Evolutionary conservation across 1,139 yeast species (phyloP).

Genomic region (Candida albicans): DNA sequence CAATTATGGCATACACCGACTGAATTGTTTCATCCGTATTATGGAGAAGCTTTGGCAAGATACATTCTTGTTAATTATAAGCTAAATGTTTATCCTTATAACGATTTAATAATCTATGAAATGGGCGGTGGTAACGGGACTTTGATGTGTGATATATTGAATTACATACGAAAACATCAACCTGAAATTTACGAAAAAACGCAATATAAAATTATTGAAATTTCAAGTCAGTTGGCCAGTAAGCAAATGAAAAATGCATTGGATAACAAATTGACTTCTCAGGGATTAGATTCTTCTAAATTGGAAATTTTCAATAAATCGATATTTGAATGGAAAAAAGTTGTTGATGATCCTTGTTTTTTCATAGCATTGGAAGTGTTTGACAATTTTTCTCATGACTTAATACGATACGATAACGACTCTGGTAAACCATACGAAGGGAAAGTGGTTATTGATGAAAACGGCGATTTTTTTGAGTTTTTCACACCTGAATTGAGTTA

Average conservation of each 20-base stretch:
- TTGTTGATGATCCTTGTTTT: constrained; percentile 70
- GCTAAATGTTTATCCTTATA: constrained; percentile 56
- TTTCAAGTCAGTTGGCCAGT: constrained; percentile 64
- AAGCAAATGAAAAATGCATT: constrained; percentile 53
- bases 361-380: constrained; percentile 82
- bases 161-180: constrained; percentile 59
- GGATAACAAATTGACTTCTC: constrained; percentile 32
- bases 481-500: constrained; percentile 68
- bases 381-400: constrained; percentile 84
- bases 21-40: constrained; percentile 77
- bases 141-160: constrained; percentile 74
- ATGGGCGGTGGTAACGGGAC: constrained; percentile 94
- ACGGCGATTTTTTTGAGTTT: constrained; percentile 77
- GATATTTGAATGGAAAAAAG: constrained; percentile 70
- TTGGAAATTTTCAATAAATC: constrained; percentile 71
- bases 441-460: constrained; percentile 68
- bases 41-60: constrained; percentile 82
- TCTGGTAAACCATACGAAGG: constrained; percentile 77
- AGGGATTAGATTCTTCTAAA: constrained; percentile 46
- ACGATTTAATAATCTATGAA: constrained; percentile 73
- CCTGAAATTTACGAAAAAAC: constrained; percentile 74
- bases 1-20: constrained; percentile 94
- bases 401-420: constrained; percentile 68
- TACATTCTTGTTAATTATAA: constrained; percentile 71
- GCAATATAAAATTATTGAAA: constrained; percentile 74